Conservation (phyloP, 192 early-diverging fungal genomes). For the Spizellomyces punctatus region DNA sequence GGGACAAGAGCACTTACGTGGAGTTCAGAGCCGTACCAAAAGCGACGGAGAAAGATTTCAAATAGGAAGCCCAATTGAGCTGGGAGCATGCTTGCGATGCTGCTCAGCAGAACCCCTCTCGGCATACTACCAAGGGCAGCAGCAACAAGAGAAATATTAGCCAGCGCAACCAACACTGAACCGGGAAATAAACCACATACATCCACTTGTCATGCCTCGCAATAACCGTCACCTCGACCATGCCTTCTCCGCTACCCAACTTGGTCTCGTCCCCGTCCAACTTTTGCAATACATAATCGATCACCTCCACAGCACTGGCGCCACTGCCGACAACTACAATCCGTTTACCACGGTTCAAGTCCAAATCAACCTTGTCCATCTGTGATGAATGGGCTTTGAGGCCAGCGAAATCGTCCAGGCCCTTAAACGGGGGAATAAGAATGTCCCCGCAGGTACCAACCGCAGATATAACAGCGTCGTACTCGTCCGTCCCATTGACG, state of each 20-base stretch:
- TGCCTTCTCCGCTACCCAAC: slow-evolving; percentile 8
- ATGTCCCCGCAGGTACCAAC: slow-evolving; percentile 26
- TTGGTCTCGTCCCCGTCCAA: neutral
- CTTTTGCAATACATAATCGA: slow-evolving; percentile 24
- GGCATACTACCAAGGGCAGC: neutral
- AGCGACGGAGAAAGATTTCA: slow-evolving; percentile 20
- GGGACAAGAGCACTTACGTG: too few relatives aligned
- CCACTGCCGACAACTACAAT: slow-evolving; percentile 21
- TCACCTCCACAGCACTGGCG: slow-evolving; percentile 21
- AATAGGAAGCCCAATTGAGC: slow-evolving; percentile 9
- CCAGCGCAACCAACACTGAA: too few relatives aligned
- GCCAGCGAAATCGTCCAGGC: slow-evolving; percentile 14
- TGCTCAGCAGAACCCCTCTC: slow-evolving; percentile 5
- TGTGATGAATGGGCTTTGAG: slow-evolving; percentile 18
- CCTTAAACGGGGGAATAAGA: slow-evolving; percentile 19
- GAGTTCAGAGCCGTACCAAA: slow-evolving; percentile 30
- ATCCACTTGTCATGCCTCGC: slow-evolving; percentile 22
- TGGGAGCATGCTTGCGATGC: slow-evolving; percentile 18
- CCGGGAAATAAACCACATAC: neutral
- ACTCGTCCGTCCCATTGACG: neutral
- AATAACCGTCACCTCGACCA: slow-evolving; percentile 15
- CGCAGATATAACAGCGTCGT: slow-evolving; percentile 25
- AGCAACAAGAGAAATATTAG: neutral
- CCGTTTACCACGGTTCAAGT: neutral
- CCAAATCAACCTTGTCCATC: slow-evolving; percentile 14